Evolutionary conservation across 148 eudicot genomes (phyloP).

Genomic region (Pharnaceum exiguum): DNA sequence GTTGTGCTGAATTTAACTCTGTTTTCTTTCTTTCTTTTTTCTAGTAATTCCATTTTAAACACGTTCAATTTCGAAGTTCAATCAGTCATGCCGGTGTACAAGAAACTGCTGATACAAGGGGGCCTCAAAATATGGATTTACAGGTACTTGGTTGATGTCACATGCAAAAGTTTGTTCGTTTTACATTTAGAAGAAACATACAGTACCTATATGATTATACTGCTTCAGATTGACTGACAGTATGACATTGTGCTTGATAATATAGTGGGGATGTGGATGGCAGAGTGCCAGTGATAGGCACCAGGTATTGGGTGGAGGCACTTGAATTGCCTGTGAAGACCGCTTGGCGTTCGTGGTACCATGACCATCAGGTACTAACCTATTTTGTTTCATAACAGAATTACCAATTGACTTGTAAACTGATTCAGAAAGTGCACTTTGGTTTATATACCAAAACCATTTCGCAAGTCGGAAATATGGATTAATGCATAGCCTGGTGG

Average conservation of each 20-base stretch:
- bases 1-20: not conserved
- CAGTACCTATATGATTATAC: not conserved
- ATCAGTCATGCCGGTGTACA: conserved; percentile 54
- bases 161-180: too few species aligned
- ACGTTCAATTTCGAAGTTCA: conserved; percentile 22
- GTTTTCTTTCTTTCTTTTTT: not conserved
- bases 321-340: conserved; percentile 42
- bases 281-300: conserved; percentile 52
- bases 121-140: conserved; percentile 70
- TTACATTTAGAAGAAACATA: not conserved
- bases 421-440: too few species aligned
- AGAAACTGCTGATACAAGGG: conserved; percentile 50
- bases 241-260: not conserved
- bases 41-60: conserved; percentile 35
- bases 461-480: too few species aligned
- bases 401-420: too few species aligned
- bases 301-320: conserved; percentile 53
- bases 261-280: conserved; percentile 61
- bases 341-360: conserved; percentile 62
- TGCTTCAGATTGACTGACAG: not conserved
- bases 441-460: too few species aligned
- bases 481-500: not conserved
- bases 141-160: conserved; percentile 35
- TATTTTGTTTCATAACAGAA: too few species aligned
- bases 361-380: conserved; percentile 52